These are phyloP conservation scores for Solanum corneliomulleri DNA, from an alignment of 257 asterid genomes.

Conservation along the genomic window DNA sequence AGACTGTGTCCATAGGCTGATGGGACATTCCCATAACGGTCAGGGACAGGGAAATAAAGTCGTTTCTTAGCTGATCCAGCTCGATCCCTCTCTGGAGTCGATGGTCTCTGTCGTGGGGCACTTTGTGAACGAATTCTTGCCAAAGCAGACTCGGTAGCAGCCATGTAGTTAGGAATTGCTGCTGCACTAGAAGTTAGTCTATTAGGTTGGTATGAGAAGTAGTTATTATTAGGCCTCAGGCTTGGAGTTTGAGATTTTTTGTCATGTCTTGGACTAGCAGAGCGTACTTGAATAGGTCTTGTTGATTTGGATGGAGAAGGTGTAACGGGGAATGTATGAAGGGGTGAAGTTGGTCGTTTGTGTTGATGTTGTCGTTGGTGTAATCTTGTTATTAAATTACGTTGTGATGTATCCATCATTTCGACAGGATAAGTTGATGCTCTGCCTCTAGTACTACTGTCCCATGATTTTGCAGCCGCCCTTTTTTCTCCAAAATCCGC, in stretches of 20 bases:
- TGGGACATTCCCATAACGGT: not conserved
- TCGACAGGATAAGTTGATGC: constrained; percentile 23
- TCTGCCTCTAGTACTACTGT: constrained; percentile 16
- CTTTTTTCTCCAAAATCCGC: constrained; percentile 15
- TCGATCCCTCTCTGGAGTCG: constrained; percentile 28
- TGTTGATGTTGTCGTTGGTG: not conserved
- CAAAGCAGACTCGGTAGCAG: constrained; percentile 33
- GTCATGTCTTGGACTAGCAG: constrained; percentile 18
- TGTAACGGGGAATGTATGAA: constrained; percentile 11
- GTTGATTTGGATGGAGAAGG: constrained; percentile 23
- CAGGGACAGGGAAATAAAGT: constrained; percentile 16
- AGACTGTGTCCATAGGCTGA: not conserved
- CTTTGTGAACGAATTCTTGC: constrained; percentile 29
- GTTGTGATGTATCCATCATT: constrained; percentile 21
- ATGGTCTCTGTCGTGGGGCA: constrained; percentile 30
- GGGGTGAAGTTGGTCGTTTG: constrained; percentile 17
- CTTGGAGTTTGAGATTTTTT: constrained; percentile 27
- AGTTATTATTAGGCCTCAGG: constrained; percentile 11
- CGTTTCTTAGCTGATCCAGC: constrained; percentile 21
- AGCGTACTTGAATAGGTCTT: constrained; percentile 17
- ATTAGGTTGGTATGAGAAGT: not conserved
- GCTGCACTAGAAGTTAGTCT: not conserved
- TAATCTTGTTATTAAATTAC: constrained; percentile 1
- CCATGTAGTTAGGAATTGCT: constrained; percentile 33
- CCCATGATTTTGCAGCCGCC: constrained; percentile 25